phyloP scores from a whole-genome alignment of 106 monocot species.

The Phalaenopsis aphrodite region DNA sequence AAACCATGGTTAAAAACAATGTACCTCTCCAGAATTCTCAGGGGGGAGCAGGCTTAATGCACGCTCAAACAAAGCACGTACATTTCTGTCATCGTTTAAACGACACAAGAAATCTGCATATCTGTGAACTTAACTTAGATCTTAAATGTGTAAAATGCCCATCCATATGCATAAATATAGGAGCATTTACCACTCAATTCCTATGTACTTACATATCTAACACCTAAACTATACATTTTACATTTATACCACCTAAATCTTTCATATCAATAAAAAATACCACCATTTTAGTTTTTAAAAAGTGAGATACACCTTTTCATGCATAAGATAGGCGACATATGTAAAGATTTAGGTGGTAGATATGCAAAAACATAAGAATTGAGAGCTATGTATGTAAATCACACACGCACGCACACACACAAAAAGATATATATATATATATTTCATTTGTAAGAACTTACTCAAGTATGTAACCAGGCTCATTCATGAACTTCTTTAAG shows the following conservation, averaged over 20 bases:
- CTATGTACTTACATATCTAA: too few relatives aligned
- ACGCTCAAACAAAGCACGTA: conserved; percentile 93
- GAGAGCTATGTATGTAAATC: too few relatives aligned
- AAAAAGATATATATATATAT: not conserved
- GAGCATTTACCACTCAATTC: too few relatives aligned
- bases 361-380: too few relatives aligned
- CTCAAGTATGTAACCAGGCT: conserved; percentile 94
- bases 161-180: not conserved
- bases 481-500: conserved; percentile 86
- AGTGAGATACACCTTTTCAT: too few relatives aligned
- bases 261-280: too few relatives aligned
- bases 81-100: conserved; percentile 97
- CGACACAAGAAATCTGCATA: conserved; percentile 96
- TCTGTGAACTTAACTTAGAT: conserved; percentile 30
- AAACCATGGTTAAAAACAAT: not conserved
- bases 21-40: conserved; percentile 87
- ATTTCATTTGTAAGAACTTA: conserved; percentile 20
- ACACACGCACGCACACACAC: too few relatives aligned
- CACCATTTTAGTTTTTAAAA: too few relatives aligned
- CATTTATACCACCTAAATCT: too few relatives aligned
- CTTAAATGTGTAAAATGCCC: not conserved
- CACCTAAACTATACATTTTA: too few relatives aligned
- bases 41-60: conserved; percentile 83
- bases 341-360: too few relatives aligned
- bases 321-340: too few relatives aligned